Evolutionary conservation across 345 rosid species (phyloP).

Genomic region (Theobroma cacao): DNA sequence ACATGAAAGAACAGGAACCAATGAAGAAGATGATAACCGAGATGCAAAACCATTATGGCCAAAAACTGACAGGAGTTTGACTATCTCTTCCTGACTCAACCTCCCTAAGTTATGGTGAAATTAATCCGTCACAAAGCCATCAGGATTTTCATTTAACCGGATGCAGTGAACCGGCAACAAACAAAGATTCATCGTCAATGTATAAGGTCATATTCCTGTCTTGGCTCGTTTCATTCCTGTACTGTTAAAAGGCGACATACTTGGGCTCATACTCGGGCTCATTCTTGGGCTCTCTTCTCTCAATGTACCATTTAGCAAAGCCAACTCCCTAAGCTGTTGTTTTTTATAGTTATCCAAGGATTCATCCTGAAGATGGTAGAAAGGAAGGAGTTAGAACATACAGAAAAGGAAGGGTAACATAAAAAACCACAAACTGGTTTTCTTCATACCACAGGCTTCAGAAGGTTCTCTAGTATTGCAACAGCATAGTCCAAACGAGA

Average conservation of each 20-base stretch:
- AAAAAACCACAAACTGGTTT: not conserved
- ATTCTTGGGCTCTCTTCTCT: conserved; percentile 86
- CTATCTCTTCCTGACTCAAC: conserved; percentile 11
- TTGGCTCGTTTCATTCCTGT: conserved; percentile 85
- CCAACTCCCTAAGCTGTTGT: conserved; percentile 88
- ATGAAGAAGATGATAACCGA: conserved; percentile 1
- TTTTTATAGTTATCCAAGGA: conserved; percentile 87
- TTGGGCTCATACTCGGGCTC: conserved; percentile 85
- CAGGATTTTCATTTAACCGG: conserved; percentile 19
- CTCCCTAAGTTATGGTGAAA: conserved; percentile 4
- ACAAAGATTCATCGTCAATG: not conserved
- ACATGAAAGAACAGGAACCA: conserved; percentile 25
- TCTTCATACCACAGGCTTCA: conserved; percentile 82
- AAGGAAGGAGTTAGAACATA: not conserved
- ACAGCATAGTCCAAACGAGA: conserved; percentile 70
- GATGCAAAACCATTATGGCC: not conserved
- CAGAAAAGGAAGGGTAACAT: not conserved
- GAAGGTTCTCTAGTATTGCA: conserved; percentile 63
- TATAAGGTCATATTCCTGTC: conserved; percentile 58
- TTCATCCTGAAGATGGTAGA: conserved; percentile 60
- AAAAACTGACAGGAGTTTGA: conserved; percentile 14
- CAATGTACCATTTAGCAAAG: conserved; percentile 75
- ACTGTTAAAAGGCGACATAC: conserved; percentile 87
- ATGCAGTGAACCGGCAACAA: conserved; percentile 16
- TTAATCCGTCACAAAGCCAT: conserved; percentile 1